Evolutionary conservation across 768 basidiomycete genomes (phyloP).

Genomic region (Psilocybe azurescens): DNA sequence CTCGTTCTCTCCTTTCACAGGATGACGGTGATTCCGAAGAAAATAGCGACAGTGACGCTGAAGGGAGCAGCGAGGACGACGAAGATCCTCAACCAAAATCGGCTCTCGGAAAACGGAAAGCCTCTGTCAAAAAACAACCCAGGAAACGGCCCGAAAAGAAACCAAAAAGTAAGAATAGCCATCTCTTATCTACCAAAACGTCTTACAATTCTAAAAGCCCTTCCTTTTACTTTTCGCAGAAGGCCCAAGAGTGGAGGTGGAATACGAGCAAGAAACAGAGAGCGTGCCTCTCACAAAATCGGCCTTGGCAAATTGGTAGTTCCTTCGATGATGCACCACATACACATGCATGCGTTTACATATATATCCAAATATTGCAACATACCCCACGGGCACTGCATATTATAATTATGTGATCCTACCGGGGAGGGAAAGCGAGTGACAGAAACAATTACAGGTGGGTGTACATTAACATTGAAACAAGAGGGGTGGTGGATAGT

Average conservation of each 20-base stretch:
- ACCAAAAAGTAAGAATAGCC: slow-evolving; percentile 55
- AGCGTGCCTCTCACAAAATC: slow-evolving; percentile 60
- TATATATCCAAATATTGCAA: slow-evolving; percentile 2
- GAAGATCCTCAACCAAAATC: slow-evolving; percentile 43
- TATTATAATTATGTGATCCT: not conserved
- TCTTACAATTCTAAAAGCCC: slow-evolving; percentile 1
- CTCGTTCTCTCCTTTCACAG: slow-evolving; percentile 11
- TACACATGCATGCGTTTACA: not conserved
- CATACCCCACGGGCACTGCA: not conserved
- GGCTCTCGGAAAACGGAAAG: slow-evolving; percentile 74
- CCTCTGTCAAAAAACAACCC: slow-evolving; percentile 45
- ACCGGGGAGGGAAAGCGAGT: not conserved
- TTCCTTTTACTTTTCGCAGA: slow-evolving; percentile 40
- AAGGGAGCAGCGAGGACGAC: slow-evolving; percentile 42
- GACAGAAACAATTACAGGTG: slow-evolving; percentile 2
- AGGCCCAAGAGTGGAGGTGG: slow-evolving; percentile 89
- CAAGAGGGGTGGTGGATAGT: slow-evolving; percentile 6
- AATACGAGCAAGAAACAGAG: slow-evolving; percentile 95
- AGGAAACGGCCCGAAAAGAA: slow-evolving; percentile 66
- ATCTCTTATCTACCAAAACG: not conserved
- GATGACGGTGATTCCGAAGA: slow-evolving; percentile 47
- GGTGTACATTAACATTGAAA: not conserved
- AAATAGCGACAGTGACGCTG: slow-evolving; percentile 45
- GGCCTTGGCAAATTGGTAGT: slow-evolving; percentile 58
- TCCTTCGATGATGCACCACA: not conserved